Base-by-base conservation (phyloP, 805 yeast genomes). In the Lipomyces orientalis region DNA sequence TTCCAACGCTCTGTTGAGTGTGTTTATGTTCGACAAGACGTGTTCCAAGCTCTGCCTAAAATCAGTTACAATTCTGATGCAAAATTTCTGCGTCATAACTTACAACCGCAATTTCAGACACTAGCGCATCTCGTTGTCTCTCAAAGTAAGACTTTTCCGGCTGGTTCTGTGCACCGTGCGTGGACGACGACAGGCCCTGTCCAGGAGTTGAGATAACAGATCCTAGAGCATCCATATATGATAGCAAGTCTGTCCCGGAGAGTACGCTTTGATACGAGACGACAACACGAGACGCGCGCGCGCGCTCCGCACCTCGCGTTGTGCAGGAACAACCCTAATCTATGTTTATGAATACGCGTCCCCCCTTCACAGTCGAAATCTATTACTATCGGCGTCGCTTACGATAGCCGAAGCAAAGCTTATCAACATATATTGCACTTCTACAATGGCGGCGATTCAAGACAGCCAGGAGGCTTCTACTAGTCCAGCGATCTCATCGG, bases 1-100 rank as follows among this genome's bases (percentile, higher is more conserved):
- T 71, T 88, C 89, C 61, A 90, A 78, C 0, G 93, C 85, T 56
- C 91, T 81, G 75, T 90, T 90, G 67, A 90, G 79, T 25, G 87
- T 83, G 71, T 88, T 89, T 65, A 90, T 77, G 71, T 88, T 88
- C 73, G 86, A 82, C 61, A 89, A 80, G 6, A 89, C 89, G 0
- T 88, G 83, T 72, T 88, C 92, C 85, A 90, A 83, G 10, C 74
- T 76, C 77, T 71, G 22, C 35, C 51, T 7, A 22, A 12, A 19
- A 22, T 29, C 35, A 39, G 31, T 56, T 56, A 16, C 43, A 7
- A 59, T 3, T 9, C 8, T 39, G 7, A 19, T n/a, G 14, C 39
- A 54, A 35, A 5, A 1, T 6, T 60, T 19, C 37, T 43, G 22
- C 39, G n/a, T 22, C 57, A 9, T 29, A 34, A 39, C 77, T 46